phyloP scores from a whole-genome alignment of 495 filamentous ascomycete species.

The Hyphodiscus hymeniophilus region DNA sequence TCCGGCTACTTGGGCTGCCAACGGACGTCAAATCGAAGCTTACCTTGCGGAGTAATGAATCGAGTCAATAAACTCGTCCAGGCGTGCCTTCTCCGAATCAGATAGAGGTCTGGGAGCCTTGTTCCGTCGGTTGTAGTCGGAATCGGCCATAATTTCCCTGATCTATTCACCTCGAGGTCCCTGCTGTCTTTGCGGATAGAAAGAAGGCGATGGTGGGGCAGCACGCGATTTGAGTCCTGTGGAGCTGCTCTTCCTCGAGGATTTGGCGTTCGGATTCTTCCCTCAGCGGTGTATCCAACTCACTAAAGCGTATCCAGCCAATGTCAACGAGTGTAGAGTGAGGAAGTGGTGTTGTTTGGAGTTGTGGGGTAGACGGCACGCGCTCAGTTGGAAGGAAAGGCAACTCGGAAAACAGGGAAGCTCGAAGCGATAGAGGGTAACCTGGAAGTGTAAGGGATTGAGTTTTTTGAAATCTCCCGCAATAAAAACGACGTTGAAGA shows the following conservation, averaged over 20 bases:
- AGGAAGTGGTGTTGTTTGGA: background rate
- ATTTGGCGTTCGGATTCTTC: background rate
- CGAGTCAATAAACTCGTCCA: constrained; percentile 84
- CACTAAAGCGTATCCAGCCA: too few species aligned
- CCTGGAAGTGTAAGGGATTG: background rate
- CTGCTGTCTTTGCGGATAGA: too few species aligned
- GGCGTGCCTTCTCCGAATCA: constrained; percentile 69
- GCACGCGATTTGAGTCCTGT: constrained; percentile 4
- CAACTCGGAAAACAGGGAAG: background rate
- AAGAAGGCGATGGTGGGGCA: constrained; percentile 3
- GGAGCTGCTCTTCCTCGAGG: background rate
- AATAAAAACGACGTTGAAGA: too few species aligned
- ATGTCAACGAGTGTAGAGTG: too few species aligned
- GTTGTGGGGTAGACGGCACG: background rate
- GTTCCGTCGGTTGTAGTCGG: constrained; percentile 77
- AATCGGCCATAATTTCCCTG: constrained; percentile 37
- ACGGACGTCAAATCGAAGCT: constrained; percentile 13
- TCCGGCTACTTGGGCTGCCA: background rate
- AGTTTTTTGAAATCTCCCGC: background rate
- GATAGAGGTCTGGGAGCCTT: constrained; percentile 69
- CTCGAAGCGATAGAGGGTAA: background rate
- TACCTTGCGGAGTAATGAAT: constrained; percentile 96
- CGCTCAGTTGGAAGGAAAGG: background rate
- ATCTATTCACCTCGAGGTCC: too few species aligned
- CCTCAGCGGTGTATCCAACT: too few species aligned